Evolutionary conservation across 2,329 filamentous ascomycete genomes (phyloP), one percentile per base, ranked within the genome.

Genomic region (Calonectria hongkongensis): DNA sequence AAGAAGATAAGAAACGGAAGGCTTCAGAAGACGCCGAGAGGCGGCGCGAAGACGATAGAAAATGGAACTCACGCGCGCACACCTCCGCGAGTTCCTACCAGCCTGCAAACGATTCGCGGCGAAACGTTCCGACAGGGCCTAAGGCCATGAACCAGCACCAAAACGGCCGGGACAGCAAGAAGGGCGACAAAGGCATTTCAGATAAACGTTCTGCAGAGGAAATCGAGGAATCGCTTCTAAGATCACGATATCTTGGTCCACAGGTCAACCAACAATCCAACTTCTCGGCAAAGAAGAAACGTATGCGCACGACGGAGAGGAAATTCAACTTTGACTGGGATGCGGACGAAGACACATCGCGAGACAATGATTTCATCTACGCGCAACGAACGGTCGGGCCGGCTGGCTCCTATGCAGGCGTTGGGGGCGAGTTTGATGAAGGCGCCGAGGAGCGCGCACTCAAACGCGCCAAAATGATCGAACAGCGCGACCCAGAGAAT

Each of bases 271-370:
- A 93, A 75, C 89, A 88, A 70, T 96, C 94, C 5, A 98, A 91
- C 45, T 98, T 98, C 81, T 98, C 95, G 0, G 96, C 96, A 1
- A 95, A 97, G 87, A 99, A 98, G 89, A 98, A 98, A 88, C 91
- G 96, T 70, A 94, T 94, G 86, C 90, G 96, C 74, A 98, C 95
- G 1, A 97, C 95, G 1, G 96, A 98, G 81, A 95, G 96, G 85
- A 98, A 99, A 83, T 99, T 99, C 87, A 99, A 98, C 80, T 99
- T 99, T 80, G 97, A 98, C 79, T 99, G 97, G 97, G 97, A 98
- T 78, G 90, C 92, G 1, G 94, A 97, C 73, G 97, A 99, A 82
- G 97, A 99, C 83, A 99, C 97, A 0, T 83, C 82, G 7, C 79
- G 82, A 68, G 79, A 82, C 39, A 94, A 95, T 81, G 96, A 98